phyloP scores from a whole-genome alignment of 179 eudicot genomes.

The Silene noctiflora region DNA sequence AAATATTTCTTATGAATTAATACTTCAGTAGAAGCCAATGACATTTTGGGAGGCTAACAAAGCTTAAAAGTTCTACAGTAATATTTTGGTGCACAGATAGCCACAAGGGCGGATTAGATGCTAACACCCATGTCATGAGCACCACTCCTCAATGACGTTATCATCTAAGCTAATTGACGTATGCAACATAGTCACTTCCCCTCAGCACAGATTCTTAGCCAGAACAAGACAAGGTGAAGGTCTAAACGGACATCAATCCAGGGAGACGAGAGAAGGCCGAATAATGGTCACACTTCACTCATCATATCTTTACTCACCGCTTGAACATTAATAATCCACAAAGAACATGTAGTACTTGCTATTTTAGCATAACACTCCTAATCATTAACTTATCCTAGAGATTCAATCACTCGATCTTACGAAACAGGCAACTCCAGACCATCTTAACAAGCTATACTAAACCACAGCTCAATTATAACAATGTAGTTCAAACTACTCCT shows the following conservation, averaged over 20 bases:
- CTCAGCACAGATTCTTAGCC: too few species aligned
- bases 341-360: neutral
- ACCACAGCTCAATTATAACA: slow-evolving; percentile 10
- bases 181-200: neutral
- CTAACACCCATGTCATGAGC: neutral
- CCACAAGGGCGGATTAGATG: neutral
- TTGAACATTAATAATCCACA: neutral
- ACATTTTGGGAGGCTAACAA: neutral
- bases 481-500: neutral
- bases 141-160: neutral
- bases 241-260: neutral
- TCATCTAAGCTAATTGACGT: neutral
- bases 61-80: too few species aligned
- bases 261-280: neutral
- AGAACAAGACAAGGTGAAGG: neutral
- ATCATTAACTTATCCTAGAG: neutral
- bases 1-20: neutral
- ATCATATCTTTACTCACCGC: neutral
- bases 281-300: neutral
- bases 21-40: neutral
- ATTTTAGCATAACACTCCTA: neutral
- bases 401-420: neutral
- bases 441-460: neutral
- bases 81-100: neutral
- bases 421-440: too few species aligned